Evolutionary conservation across 495 filamentous ascomycete genomes (phyloP).

Genomic region (Emericellopsis terricola): DNA sequence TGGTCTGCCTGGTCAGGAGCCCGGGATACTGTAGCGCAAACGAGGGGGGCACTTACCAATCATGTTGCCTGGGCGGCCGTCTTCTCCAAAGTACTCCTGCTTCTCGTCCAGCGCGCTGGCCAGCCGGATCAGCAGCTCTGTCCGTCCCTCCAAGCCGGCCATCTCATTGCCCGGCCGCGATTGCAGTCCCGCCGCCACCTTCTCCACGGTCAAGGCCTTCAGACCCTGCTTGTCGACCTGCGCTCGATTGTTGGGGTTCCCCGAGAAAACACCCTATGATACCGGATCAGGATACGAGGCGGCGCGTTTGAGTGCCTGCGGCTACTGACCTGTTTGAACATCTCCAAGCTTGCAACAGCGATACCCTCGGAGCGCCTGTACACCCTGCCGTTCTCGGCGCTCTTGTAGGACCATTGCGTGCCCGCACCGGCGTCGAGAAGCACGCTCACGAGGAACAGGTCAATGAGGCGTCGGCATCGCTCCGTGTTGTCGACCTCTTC

Average conservation of each 20-base stretch:
- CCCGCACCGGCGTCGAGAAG: conserved; percentile 79
- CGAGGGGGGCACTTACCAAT: conserved; percentile 42
- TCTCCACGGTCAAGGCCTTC: conserved; percentile 53
- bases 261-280: conserved; percentile 66
- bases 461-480: conserved; percentile 57
- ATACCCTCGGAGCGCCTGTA: conserved; percentile 84
- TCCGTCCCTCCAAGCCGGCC: conserved; percentile 72
- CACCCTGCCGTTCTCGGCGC: conserved; percentile 68
- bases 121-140: conserved; percentile 61
- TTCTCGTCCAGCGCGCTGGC: conserved; percentile 56
- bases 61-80: conserved; percentile 84
- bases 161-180: conserved; percentile 67
- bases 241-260: conserved; percentile 58
- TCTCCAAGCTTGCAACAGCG: conserved; percentile 86
- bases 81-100: conserved; percentile 67
- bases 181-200: conserved; percentile 66
- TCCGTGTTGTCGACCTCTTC: conserved; percentile 47
- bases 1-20: conserved; percentile 40
- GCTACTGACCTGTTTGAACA: conserved; percentile 59
- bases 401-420: conserved; percentile 73
- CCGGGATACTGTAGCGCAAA: background rate
- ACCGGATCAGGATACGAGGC: background rate
- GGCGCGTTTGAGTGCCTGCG: background rate
- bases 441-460: conserved; percentile 81
- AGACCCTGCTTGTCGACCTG: conserved; percentile 80